Percentiles rank a stretch among this genome's conserved stretches.
phyloP scores from a whole-genome alignment of 140 eudicot species.

The Bidens hawaiensis region DNA sequence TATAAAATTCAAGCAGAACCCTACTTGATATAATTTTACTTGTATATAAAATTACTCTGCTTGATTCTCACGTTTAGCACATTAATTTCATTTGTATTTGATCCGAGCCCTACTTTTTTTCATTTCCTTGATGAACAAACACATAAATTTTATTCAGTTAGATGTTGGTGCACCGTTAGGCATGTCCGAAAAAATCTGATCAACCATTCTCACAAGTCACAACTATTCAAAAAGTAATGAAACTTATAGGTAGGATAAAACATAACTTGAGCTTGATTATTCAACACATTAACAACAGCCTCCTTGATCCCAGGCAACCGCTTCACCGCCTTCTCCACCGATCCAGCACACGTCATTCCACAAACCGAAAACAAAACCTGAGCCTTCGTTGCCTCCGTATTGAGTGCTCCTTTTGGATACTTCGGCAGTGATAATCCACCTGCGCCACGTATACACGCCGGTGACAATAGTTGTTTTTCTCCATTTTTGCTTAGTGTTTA shows the following conservation, averaged over 20 bases:
- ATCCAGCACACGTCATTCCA: conserved; percentile 95
- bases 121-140: too few species aligned
- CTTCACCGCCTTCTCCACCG: conserved; percentile 94
- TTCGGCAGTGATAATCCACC: conserved; percentile 72
- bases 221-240: not conserved
- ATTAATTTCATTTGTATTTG: too few species aligned
- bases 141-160: too few species aligned
- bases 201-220: not conserved
- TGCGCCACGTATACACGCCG: conserved; percentile 58
- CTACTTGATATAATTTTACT: too few species aligned
- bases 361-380: conserved; percentile 69
- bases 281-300: conserved; percentile 80
- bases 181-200: too few species aligned
- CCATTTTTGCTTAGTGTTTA: conserved; percentile 39
- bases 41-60: too few species aligned
- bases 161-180: too few species aligned
- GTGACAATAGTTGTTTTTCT: conserved; percentile 49
- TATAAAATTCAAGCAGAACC: too few species aligned
- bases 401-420: conserved; percentile 69
- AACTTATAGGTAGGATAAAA: conserved; percentile 70
- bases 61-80: too few species aligned
- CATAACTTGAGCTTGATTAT: conserved; percentile 75
- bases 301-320: conserved; percentile 85
- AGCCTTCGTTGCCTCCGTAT: too few species aligned
- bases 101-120: too few species aligned